Evolutionary conservation across 306 rosid genomes (phyloP), one percentile per base, ranked within the genome.

Genomic region (Amphicarpaea edgeworthii): DNA sequence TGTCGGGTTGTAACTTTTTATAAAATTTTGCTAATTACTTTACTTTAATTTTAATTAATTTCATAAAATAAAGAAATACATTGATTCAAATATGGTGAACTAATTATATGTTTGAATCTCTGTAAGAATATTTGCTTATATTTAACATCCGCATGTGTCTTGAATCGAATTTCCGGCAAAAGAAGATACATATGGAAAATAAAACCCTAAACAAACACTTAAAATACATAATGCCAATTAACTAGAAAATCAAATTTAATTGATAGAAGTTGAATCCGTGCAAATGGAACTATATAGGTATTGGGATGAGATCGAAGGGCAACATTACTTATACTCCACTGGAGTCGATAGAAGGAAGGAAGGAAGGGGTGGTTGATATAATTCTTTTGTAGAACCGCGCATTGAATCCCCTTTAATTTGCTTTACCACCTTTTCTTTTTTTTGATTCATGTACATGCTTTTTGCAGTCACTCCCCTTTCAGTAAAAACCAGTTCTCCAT

Each of bases 391-490:
- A 74, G 83, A 84, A 40, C 74, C 77, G 67, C 81, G 68, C 77
- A 77, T 75, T 73, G 42, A 71, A 58, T 73, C 47, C 20, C 66
- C 47, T 77, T 45, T 41, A 69, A 50, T 69, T 61, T 60, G 34
- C 49, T 70, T 43, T 58, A 57, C 47, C 62, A 14, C 55, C 64
- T 82, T 61, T 62, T 81, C 75, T 66, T 72, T 68, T 30, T 24
- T 68, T 69, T 78, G 40, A 69, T 75, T 80, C 75, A 51, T 63
- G 28, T 32, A 53, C 37, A 59, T 45, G 63, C 85, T 72, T 83
- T 79, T 78, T 85, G 84, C 84, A 72, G 77, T 78, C 79, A 76
- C 68, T 58, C 77, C 60, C 62, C 68, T 77, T 74, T 68, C 80
- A 51, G 73, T 49, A 76, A 85, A 78, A 74, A 46, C 77, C 63